These are phyloP conservation scores for Setaria italica DNA, from an alignment of 202 grass and related monocot species.

Conservation along the genomic window DNA sequence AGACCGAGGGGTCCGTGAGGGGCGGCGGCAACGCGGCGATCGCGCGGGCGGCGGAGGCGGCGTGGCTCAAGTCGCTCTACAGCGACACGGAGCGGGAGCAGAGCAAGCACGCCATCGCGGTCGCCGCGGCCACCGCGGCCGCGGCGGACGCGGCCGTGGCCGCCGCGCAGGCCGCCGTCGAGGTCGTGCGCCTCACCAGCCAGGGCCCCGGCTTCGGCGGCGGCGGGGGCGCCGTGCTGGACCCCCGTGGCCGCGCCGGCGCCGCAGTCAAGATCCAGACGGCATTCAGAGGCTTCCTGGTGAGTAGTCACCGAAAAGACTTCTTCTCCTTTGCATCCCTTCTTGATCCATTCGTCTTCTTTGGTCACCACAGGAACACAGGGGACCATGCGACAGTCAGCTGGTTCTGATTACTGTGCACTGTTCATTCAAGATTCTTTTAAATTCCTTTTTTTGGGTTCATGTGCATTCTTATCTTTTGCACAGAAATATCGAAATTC, in stretches of 20 bases:
- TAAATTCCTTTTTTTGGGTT: conserved; percentile 5
- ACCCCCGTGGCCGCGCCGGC: background rate
- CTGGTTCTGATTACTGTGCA: conserved; percentile 12
- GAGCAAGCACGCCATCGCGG: conserved; percentile 95
- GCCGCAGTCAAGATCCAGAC: conserved; percentile 90
- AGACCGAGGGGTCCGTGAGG: background rate
- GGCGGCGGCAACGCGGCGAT: conserved; percentile 23
- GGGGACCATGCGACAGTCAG: background rate
- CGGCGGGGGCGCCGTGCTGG: background rate
- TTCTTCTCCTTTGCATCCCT: background rate
- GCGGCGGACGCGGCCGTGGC: conserved; percentile 87
- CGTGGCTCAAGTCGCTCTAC: conserved; percentile 82
- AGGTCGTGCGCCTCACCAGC: conserved; percentile 85
- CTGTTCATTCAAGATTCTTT: conserved; percentile 38
- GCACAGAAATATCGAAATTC: background rate
- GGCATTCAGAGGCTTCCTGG: conserved; percentile 80
- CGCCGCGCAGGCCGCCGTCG: conserved; percentile 80
- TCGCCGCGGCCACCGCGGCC: conserved; percentile 73
- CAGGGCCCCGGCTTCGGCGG: conserved; percentile 39
- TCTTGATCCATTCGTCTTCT: conserved; percentile 3
- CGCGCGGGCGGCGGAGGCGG: conserved; percentile 55
- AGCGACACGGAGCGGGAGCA: conserved; percentile 73
- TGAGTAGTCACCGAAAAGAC: conserved; percentile 4
- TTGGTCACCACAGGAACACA: background rate
- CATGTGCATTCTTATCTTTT: background rate